phyloP scores from a whole-genome alignment of 768 basidiomycete species.

The Mycena latifolia region DNA sequence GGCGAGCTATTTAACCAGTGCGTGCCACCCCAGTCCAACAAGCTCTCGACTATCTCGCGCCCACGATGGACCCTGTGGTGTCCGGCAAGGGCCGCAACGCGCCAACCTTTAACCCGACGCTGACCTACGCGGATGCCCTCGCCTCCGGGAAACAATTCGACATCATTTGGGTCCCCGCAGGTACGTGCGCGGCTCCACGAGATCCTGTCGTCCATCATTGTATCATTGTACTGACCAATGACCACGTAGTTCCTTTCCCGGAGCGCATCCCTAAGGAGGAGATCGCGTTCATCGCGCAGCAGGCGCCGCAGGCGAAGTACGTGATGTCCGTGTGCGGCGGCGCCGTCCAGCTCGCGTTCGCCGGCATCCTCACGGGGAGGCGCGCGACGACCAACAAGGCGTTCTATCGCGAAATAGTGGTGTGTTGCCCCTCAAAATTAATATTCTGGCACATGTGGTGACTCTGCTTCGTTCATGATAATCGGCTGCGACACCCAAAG shows the following conservation, averaged over 20 bases:
- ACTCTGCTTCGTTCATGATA: background rate
- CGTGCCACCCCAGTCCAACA: too few relatives aligned
- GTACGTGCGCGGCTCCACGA: too few relatives aligned
- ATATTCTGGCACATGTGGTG: conserved; percentile 42
- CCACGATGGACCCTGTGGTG: conserved; percentile 30
- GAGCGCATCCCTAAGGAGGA: conserved; percentile 15
- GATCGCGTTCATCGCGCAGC: conserved; percentile 41
- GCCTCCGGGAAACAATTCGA: conserved; percentile 29
- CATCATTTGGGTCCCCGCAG: conserved; percentile 31
- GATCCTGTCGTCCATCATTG: too few relatives aligned
- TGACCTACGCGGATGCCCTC: conserved; percentile 14
- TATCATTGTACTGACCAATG: too few relatives aligned
- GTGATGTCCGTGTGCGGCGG: conserved; percentile 49
- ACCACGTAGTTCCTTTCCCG: background rate
- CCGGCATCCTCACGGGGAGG: conserved; percentile 45
- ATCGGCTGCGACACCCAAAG: conserved; percentile 34
- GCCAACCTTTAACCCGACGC: too few relatives aligned
- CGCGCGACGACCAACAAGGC: conserved; percentile 54
- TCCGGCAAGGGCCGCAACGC: background rate
- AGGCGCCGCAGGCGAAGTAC: conserved; percentile 45
- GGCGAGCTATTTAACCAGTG: too few relatives aligned
- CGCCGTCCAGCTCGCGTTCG: too few relatives aligned
- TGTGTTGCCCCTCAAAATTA: conserved; percentile 9
- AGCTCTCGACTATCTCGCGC: conserved; percentile 32
- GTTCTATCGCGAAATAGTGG: conserved; percentile 41